Conservation (phyloP, 176 grass and related monocot genomes). For the Phyllostachys edulis region DNA sequence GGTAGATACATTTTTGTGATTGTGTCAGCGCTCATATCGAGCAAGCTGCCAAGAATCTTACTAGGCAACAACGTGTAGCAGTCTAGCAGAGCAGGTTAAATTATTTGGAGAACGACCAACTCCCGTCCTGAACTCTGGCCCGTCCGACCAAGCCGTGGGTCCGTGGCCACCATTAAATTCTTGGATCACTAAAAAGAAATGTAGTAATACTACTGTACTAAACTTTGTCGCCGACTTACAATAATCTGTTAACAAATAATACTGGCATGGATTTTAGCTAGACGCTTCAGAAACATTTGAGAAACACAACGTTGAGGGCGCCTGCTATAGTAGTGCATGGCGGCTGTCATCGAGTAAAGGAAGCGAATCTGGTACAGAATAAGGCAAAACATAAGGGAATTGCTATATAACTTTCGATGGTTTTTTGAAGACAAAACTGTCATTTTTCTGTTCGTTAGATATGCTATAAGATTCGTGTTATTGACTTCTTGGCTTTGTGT, state of each 20-base stretch:
- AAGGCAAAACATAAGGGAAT: no score
- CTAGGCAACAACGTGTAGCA: constrained; percentile 7
- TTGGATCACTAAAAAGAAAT: background rate
- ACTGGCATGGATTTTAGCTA: background rate
- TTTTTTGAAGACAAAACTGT: no score
- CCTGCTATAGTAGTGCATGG: background rate
- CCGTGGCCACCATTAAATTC: background rate
- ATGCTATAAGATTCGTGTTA: no score
- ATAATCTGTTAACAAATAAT: background rate
- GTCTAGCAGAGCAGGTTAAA: background rate
- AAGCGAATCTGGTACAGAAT: background rate
- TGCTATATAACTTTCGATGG: no score
- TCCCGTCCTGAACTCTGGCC: background rate
- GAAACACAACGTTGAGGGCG: background rate
- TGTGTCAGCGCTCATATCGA: no score
- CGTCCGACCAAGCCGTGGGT: background rate
- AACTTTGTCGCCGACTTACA: background rate
- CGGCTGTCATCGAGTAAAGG: background rate
- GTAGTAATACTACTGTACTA: background rate
- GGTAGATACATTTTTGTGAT: background rate
- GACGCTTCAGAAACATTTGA: background rate
- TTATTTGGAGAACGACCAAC: background rate
- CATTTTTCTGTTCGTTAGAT: no score
- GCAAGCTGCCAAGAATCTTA: constrained; percentile 20
- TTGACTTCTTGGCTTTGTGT: no score